Evolutionary conservation across 495 filamentous ascomycete species (phyloP), one percentile per base, ranked within the genome.

Genomic region (Hyaloscypha variabilis): DNA sequence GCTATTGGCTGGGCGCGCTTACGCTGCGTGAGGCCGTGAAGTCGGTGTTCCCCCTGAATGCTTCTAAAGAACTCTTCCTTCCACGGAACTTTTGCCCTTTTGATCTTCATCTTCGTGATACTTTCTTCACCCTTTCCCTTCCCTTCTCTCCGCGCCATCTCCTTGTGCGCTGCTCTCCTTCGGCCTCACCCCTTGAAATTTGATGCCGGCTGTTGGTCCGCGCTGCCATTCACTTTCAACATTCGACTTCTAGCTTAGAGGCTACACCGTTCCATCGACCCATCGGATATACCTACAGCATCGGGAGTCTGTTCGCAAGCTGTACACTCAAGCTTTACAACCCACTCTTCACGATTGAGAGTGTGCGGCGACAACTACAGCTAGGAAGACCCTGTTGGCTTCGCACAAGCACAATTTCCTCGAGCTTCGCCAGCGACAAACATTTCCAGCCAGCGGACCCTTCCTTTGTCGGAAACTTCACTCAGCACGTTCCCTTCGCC

Each of bases 71-170:
- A 30, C 26, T 57, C 54, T 31, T 30, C 19, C 30, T 31, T 14
- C 19, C 54, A 19, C 13, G 51, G 51, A 25, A 11, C 54, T 1
- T 30, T 57, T 31, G 13, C n/a, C 8, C 13, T 31, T 28, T 17
- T 23, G 54, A 57, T 57, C 54, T 8, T 30, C 26, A 26, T 23
- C 19, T 57, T 57, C 54, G 54, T 30, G 54, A 57, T 31, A 57
- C 8, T 28, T 57, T 30, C 24, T 30, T 31, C 54, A 30, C 30
- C n/a, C 25, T 31, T 57, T 30, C 54, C 13, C 54, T 57, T 57
- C 54, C 26, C 39, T 46, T 46, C 39, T 46, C 39, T 17, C 0
- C 39, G 17, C 54, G 14, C 25, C 54, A 8, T 57, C 54, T 57
- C 19, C 54, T 30, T 31, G 19, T n/a, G 19, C 54, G 54, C 26